Percentiles rank a stretch among this genome's conserved stretches.
Evolutionary conservation across 148 eudicot genomes (phyloP).

Genomic region (Pouteria glomerata): DNA sequence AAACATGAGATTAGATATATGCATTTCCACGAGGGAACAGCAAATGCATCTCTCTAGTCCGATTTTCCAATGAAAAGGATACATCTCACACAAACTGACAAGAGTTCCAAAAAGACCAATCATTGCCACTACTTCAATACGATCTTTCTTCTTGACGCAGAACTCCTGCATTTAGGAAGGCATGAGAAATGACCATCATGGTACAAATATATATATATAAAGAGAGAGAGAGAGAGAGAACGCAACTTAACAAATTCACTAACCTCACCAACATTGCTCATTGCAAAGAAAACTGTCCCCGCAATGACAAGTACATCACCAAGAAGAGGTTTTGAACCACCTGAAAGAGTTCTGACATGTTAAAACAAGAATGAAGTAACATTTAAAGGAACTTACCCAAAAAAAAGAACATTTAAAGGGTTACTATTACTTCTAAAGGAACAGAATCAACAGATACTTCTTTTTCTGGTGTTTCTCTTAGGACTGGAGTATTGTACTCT

Average conservation of each 20-base stretch:
- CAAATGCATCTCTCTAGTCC: not conserved
- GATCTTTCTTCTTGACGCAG: slow-evolving; percentile 67
- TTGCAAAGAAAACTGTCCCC: slow-evolving; percentile 64
- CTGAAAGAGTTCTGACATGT: slow-evolving; percentile 30
- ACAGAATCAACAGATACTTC: not conserved
- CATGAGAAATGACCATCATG: not conserved
- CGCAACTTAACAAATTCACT: not conserved
- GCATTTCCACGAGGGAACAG: not conserved
- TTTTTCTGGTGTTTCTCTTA: not conserved
- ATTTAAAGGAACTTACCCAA: too few species aligned
- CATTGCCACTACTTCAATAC: slow-evolving; percentile 72
- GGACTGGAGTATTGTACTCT: not conserved
- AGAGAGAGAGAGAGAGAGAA: not conserved
- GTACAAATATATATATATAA: too few species aligned
- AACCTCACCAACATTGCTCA: slow-evolving; percentile 93
- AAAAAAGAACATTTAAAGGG: not conserved
- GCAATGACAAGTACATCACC: slow-evolving; percentile 74
- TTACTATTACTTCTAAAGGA: not conserved
- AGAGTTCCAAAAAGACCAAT: slow-evolving; percentile 72
- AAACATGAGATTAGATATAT: not conserved
- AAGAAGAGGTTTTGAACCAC: slow-evolving; percentile 77
- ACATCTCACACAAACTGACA: slow-evolving; percentile 67
- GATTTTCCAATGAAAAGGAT: slow-evolving; percentile 39
- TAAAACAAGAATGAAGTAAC: not conserved
- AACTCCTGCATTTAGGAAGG: slow-evolving; percentile 52